Base-by-base conservation (phyloP, 225 moss, liverwort and hornwort species). In the Pseudoscleropodium purum region DNA sequence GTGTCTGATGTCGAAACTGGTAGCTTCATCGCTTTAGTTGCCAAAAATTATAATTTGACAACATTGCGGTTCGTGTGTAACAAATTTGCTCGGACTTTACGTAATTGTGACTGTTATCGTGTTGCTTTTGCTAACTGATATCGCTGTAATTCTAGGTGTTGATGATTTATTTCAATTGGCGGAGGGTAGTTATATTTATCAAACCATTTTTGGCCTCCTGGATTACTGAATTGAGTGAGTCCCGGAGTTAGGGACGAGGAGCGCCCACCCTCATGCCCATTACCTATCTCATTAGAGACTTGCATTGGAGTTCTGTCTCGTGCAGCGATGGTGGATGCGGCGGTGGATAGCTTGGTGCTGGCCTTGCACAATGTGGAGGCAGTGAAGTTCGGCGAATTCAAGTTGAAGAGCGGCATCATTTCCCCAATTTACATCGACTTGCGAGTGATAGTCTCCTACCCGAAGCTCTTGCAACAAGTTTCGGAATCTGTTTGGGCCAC, bases 361-460 rank as follows among this genome's bases (percentile, higher is more conserved):
- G 93, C 95, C n/a, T 87, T 97, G 87, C 90, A 96, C 87, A 87
- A 94, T 75, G 97, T 96, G 72, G 97, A 97, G 84, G 98, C 96
- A 5, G 97, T 96, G 81, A 99, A 96, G 88, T 99, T 99, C 15
- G 97, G 98, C 8, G 92, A 89, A 67, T 99, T 97, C 78, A 99
- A 96, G 93, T 95, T 99, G 17, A 99, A 97, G 92, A 95, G 94
- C 69, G 98, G 97, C 37, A 94, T 99, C 86, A 81, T 68, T 1
- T 99, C 98, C 8, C 97, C 97, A 17, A 99, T 99, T 16, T 99
- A 99, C 89, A 96, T 97, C 70, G 98, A 99, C 84, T 89, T 97
- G 34, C 91, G 98, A 18, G 95, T 99, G 33, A 99, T 99, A 63
- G 97, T 99, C 6, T 99, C 98, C 4, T 97, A 95, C 88, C 97